A percentile compares a stretch with the other conserved stretches of the same genome.
Evolutionary conservation across 257 asterid genomes (phyloP).

Genomic region (Ilex aquifolium): DNA sequence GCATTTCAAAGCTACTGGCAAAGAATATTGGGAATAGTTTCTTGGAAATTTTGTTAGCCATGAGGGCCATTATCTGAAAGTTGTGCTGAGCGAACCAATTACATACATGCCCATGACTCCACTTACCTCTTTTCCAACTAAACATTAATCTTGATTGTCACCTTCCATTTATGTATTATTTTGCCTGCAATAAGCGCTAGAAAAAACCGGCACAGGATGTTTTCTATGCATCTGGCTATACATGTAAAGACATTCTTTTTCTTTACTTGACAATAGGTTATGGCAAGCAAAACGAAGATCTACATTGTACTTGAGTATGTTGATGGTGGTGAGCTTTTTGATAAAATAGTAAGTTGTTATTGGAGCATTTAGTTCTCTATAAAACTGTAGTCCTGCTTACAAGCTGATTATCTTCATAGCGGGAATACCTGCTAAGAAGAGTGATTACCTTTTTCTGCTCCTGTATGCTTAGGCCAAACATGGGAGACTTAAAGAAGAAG

Average conservation of each 20-base stretch:
- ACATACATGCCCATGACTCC: too few species aligned
- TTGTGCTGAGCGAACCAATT: too few species aligned
- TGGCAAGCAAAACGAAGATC: constrained; percentile 83
- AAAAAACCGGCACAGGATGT: too few species aligned
- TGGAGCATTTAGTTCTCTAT: neutral
- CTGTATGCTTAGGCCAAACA: constrained; percentile 43
- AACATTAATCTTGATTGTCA: too few species aligned
- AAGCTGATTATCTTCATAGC: too few species aligned
- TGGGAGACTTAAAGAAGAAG: constrained; percentile 67
- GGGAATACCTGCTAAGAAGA: too few species aligned
- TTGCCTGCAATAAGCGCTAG: too few species aligned
- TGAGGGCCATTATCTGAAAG: too few species aligned
- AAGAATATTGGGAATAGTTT: too few species aligned
- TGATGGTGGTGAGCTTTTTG: constrained; percentile 83
- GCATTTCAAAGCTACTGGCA: too few species aligned
- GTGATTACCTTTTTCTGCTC: neutral
- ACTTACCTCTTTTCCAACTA: too few species aligned
- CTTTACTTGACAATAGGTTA: constrained; percentile 31
- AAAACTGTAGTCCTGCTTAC: neutral
- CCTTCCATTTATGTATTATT: neutral
- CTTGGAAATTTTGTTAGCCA: too few species aligned
- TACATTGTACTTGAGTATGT: constrained; percentile 76
- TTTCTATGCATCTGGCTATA: neutral
- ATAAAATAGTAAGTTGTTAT: constrained; percentile 53
- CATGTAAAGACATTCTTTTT: neutral